Percentiles rank a stretch among this genome's conserved stretches.
These are phyloP conservation scores for Fistulifera pelliculosa DNA, from an alignment of 108 stramenopile genomes.

Conservation along the genomic window DNA sequence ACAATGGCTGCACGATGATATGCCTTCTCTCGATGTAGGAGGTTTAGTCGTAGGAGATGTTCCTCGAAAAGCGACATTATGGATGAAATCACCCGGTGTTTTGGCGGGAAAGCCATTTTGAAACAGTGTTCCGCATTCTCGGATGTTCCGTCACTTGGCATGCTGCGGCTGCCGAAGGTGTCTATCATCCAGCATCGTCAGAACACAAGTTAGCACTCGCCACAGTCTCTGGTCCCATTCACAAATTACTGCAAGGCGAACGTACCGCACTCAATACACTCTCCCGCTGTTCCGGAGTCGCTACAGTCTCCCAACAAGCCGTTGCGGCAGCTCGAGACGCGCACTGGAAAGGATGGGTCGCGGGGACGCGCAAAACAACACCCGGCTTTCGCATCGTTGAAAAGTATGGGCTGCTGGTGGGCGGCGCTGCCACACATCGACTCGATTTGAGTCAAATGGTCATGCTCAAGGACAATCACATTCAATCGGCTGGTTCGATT, in stretches of 20 bases:
- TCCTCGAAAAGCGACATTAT: slow-evolving; percentile 45
- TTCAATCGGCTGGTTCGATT: slow-evolving; percentile 90
- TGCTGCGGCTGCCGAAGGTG: slow-evolving; percentile 60
- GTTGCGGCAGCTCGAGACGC: slow-evolving; percentile 23
- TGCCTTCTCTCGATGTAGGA: slow-evolving; percentile 94
- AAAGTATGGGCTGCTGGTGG: slow-evolving; percentile 97
- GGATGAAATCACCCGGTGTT: slow-evolving; percentile 78
- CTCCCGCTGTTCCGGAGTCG: slow-evolving; percentile 94
- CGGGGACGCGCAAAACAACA: slow-evolving; percentile 98
- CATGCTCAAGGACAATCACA: slow-evolving; percentile 98
- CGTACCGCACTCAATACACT: slow-evolving; percentile 93
- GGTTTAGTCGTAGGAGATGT: slow-evolving; percentile 86
- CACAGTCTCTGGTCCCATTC: slow-evolving; percentile 80
- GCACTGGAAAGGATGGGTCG: slow-evolving; percentile 88
- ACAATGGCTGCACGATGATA: slow-evolving; percentile 88
- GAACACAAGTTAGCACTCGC: slow-evolving; percentile 74
- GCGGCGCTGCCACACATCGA: slow-evolving; percentile 93
- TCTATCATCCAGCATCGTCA: slow-evolving; percentile 9
- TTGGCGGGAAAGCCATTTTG: slow-evolving; percentile 92
- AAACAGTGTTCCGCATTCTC: slow-evolving; percentile 76
- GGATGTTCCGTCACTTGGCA: slow-evolving; percentile 80
- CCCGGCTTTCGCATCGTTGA: slow-evolving; percentile 97
- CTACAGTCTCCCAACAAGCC: slow-evolving; percentile 57
- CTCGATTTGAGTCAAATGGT: slow-evolving; percentile 98
- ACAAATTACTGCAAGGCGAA: slow-evolving; percentile 89